phyloP scores from a whole-genome alignment of 2,329 filamentous ascomycete species.

The Xylaria sp. region DNA sequence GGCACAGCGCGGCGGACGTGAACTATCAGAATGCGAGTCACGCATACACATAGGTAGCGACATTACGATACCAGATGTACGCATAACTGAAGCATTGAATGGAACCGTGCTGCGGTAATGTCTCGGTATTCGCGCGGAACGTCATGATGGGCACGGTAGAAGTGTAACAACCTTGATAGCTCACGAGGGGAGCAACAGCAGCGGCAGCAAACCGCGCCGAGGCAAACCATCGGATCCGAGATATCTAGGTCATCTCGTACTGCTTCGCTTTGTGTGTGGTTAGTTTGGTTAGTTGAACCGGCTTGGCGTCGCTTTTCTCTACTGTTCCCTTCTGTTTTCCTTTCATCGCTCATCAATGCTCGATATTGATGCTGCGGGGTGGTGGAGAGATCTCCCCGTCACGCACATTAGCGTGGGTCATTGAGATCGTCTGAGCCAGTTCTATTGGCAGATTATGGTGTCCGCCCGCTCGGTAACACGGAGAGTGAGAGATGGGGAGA shows the following conservation, averaged over 20 bases:
- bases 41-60: constrained; percentile 2
- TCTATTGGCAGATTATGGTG: not conserved
- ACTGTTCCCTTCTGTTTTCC: too few relatives aligned
- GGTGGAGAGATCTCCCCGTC: not conserved
- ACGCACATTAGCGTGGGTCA: not conserved
- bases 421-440: not conserved
- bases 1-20: constrained; percentile 11
- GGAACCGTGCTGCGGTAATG: not conserved
- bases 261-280: too few relatives aligned
- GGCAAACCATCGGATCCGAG: not conserved
- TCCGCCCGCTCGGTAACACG: not conserved
- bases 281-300: not conserved
- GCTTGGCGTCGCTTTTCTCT: not conserved
- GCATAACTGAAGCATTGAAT: not conserved
- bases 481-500: not conserved
- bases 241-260: not conserved
- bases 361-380: not conserved
- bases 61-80: not conserved
- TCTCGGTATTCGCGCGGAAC: not conserved
- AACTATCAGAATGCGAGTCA: constrained; percentile 4
- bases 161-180: not conserved
- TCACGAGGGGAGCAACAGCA: too few relatives aligned
- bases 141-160: not conserved
- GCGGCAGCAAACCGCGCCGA: not conserved
- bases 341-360: not conserved